Evolutionary conservation across 345 rosid species (phyloP), one percentile per base, ranked within the genome.

Genomic region (Salix viminalis): DNA sequence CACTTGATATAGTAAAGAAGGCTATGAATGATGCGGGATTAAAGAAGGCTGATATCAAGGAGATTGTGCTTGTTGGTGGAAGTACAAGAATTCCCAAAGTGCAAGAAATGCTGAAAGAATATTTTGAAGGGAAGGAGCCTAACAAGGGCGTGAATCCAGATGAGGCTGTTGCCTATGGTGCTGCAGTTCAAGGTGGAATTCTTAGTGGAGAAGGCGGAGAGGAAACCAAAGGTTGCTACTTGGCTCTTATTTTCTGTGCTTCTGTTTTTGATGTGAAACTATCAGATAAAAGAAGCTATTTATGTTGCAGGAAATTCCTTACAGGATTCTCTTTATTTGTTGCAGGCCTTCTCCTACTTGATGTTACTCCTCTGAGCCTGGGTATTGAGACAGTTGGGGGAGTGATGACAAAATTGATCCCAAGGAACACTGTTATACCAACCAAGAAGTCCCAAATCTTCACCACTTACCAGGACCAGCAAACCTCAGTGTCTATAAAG

Each of bases 41-140:
- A 72, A 80, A 84, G 83, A 86, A 78, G 42, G 39, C 76, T 4
- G 84, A 86, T 42, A 71, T 88, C 48, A 80, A 84, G 15, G 91
- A 90, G 81, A 85, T 89, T 72, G 90, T 89, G 23, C 88, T 89
- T 11, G 94, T 90, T 0, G 92, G 92, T n/a, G 94, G 91, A 58
- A 85, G 89, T 65, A 89, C 91, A 12, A 60, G 90, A 61, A 87
- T 90, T 19, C 91, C 89, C 4, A 86, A 86, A 77, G 81, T 89
- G 60, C 91, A 83, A 72, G 83, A 88, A 62, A 4, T 88, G 75
- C 69, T 88, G 80, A 87, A 81, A 71, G 89, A 87, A 66, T 82
- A 85, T 76, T 89, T 89, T 24, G 83, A 84, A 21, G 89, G 90
- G 41, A 87, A 86, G 79, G 90, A 88, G 64, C 88, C 85, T 0